phyloP scores from a whole-genome alignment of 1,284 basidiomycete genomes.

The Ganoderma resinaceum region DNA sequence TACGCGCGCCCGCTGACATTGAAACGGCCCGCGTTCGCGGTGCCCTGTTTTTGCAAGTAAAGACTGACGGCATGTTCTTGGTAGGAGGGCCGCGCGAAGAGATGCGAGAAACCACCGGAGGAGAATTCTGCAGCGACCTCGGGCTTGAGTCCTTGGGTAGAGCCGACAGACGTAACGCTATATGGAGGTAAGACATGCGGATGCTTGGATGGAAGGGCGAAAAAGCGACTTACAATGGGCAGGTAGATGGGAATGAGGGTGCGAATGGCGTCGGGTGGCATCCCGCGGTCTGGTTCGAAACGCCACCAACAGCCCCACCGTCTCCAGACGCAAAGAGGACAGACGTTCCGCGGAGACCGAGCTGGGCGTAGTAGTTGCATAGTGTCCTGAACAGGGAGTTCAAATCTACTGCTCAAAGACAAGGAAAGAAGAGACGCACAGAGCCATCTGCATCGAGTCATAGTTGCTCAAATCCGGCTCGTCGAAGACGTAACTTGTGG shows the following conservation, averaged over 20 bases:
- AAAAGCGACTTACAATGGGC: slow-evolving; percentile 45
- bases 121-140: slow-evolving; percentile 54
- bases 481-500: slow-evolving; percentile 59
- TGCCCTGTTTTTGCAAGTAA: slow-evolving; percentile 7
- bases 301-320: slow-evolving; percentile 58
- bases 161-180: slow-evolving; percentile 68
- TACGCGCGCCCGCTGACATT: slow-evolving; percentile 49
- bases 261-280: slow-evolving; percentile 55
- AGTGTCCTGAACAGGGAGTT: slow-evolving; percentile 19
- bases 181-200: slow-evolving; percentile 39
- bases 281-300: slow-evolving; percentile 53
- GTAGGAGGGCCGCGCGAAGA: slow-evolving; percentile 25
- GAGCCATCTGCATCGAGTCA: slow-evolving; percentile 49
- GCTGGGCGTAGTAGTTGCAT: slow-evolving; percentile 41
- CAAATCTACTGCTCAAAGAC: neutral
- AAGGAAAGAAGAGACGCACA: slow-evolving; percentile 45
- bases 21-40: slow-evolving; percentile 51
- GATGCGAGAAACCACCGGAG: slow-evolving; percentile 44
- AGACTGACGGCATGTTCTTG: slow-evolving; percentile 16
- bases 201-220: neutral
- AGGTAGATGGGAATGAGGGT: slow-evolving; percentile 70
- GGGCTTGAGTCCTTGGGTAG: slow-evolving; percentile 50
- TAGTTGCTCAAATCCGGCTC: slow-evolving; percentile 41
- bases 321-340: slow-evolving; percentile 74
- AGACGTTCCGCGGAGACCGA: slow-evolving; percentile 63